Evolutionary conservation across 352 stramenopile genomes (phyloP).

Genomic region (Elongisporangium senticosum): DNA sequence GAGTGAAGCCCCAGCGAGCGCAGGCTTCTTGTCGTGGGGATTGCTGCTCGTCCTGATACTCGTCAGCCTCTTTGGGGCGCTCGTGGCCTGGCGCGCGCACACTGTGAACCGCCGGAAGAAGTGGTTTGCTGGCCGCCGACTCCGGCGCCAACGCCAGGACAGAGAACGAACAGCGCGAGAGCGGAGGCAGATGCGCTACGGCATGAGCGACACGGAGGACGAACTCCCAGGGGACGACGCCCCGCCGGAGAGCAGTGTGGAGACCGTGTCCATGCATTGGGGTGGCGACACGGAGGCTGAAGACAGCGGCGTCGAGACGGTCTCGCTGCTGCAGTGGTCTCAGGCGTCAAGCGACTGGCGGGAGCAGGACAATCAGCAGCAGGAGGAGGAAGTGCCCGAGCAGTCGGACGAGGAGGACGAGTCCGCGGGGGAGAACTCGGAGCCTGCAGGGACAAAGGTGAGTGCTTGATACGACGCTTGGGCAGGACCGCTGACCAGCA

Average conservation of each 20-base stretch:
- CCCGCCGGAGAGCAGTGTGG: slow-evolving; percentile 12
- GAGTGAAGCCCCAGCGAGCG: background rate
- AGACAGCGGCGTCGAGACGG: slow-evolving; percentile 27
- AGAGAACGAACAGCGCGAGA: slow-evolving; percentile 13
- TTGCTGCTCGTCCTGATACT: slow-evolving; percentile 28
- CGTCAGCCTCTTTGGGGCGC: slow-evolving; percentile 36
- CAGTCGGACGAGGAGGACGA: background rate
- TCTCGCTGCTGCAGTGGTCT: slow-evolving; percentile 25
- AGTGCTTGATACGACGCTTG: background rate
- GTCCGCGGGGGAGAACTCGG: background rate
- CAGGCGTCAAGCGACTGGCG: slow-evolving; percentile 4
- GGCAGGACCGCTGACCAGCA: background rate
- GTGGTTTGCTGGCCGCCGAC: slow-evolving; percentile 34
- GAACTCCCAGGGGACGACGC: slow-evolving; percentile 21
- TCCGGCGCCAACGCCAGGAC: slow-evolving; percentile 22
- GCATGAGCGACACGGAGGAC: slow-evolving; percentile 7
- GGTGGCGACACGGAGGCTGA: slow-evolving; percentile 18
- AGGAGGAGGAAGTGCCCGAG: background rate
- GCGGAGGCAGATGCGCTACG: slow-evolving; percentile 7
- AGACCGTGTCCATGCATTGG: background rate
- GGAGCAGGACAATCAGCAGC: slow-evolving; percentile 4
- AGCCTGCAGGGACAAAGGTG: background rate
- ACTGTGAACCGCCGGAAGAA: slow-evolving; percentile 45
- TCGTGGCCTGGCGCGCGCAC: slow-evolving; percentile 38
- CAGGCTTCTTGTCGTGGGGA: slow-evolving; percentile 31